These are phyloP conservation scores for Camellia oleifera DNA, from an alignment of 179 eudicot genomes.

Conservation along the genomic window DNA sequence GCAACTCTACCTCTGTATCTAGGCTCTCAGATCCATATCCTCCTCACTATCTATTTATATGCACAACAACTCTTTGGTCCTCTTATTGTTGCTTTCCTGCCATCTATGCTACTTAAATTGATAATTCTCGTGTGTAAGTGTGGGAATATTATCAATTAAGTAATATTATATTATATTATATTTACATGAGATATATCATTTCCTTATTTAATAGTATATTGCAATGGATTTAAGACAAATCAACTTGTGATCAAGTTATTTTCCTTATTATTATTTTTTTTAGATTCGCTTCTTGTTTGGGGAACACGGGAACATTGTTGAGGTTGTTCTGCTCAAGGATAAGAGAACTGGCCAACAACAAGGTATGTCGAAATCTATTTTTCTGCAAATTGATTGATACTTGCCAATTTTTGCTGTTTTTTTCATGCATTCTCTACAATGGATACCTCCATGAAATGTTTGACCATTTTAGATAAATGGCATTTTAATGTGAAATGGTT, in stretches of 20 bases:
- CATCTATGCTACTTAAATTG: neutral
- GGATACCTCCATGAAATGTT: neutral
- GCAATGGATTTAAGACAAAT: neutral
- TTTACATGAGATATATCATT: conserved; percentile 4
- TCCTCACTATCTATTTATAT: too few species aligned
- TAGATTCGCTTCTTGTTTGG: conserved; percentile 60
- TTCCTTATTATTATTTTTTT: conserved; percentile 12
- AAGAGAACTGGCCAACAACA: conserved; percentile 55
- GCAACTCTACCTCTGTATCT: too few species aligned
- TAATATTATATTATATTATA: neutral
- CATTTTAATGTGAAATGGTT: neutral
- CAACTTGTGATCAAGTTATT: neutral
- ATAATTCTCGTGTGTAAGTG: neutral
- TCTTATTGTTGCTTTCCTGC: neutral
- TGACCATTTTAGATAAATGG: neutral
- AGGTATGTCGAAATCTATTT: conserved; percentile 36
- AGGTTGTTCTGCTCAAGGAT: conserved; percentile 63
- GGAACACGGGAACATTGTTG: conserved; percentile 56
- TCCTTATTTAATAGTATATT: conserved; percentile 10
- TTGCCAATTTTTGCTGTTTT: neutral
- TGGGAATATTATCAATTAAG: too few species aligned
- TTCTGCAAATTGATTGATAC: neutral
- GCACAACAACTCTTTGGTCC: too few species aligned
- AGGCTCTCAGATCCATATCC: too few species aligned
- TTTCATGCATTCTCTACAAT: neutral